These are phyloP conservation scores for Bryoglossum gracile DNA, from an alignment of 495 filamentous ascomycete genomes.

Conservation along the genomic window DNA sequence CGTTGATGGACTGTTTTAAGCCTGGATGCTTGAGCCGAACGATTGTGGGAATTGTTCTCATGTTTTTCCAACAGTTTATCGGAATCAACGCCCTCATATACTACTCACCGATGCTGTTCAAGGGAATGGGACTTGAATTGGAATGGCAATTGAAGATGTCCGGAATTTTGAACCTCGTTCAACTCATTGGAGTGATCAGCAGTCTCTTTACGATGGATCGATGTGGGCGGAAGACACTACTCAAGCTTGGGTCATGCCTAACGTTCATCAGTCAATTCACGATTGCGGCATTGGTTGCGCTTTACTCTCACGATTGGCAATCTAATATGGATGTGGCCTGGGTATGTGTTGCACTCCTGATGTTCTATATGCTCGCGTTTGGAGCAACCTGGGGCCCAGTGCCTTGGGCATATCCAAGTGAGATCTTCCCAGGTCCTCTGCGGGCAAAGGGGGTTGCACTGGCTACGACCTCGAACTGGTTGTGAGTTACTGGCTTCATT, in stretches of 20 bases:
- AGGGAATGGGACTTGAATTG: conserved; percentile 57
- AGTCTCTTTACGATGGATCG: too few species aligned
- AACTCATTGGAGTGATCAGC: too few species aligned
- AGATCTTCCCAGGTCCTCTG: conserved; percentile 55
- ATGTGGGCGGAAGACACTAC: conserved; percentile 46
- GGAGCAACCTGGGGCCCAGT: too few species aligned
- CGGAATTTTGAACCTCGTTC: too few species aligned
- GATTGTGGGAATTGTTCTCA: too few species aligned
- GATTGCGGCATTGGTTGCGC: conserved; percentile 63
- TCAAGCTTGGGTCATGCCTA: conserved; percentile 41
- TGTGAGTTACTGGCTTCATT: too few species aligned
- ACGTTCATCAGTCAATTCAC: conserved; percentile 51
- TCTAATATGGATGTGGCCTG: conserved; percentile 58
- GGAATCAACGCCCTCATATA: conserved; percentile 29
- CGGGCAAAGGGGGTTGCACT: conserved; percentile 41
- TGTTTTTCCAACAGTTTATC: conserved; percentile 58
- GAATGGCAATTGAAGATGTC: too few species aligned
- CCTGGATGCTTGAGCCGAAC: too few species aligned
- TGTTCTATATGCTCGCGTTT: too few species aligned
- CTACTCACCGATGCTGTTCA: conserved; percentile 42
- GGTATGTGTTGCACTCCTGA: conserved; percentile 70
- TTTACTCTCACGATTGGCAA: conserved; percentile 48
- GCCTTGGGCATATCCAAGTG: conserved; percentile 59
- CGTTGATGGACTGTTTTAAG: too few species aligned
- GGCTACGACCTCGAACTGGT: conserved; percentile 19